phyloP scores from a whole-genome alignment of 805 yeast species.

The Saccharomycodes ludwigii region DNA sequence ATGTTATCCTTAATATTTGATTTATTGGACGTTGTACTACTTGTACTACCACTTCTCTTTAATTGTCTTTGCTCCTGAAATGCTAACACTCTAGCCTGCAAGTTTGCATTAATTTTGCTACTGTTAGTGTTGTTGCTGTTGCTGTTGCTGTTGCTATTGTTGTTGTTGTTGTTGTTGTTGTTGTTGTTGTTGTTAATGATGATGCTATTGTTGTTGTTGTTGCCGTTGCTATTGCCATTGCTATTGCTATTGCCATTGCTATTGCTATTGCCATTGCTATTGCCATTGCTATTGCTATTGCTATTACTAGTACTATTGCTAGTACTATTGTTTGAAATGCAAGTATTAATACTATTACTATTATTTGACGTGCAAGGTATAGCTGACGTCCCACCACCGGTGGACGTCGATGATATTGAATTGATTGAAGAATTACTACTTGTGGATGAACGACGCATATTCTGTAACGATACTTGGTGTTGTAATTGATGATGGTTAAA shows the following conservation, averaged over 20 bases:
- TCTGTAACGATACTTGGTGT: too few species aligned
- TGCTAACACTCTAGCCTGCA: conserved; percentile 79
- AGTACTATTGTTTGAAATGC: too few species aligned
- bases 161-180: not conserved
- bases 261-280: not conserved
- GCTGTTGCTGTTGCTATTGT: not conserved
- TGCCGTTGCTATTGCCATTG: not conserved
- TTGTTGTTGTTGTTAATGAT: not conserved
- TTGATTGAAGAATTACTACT: too few species aligned
- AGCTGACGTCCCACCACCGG: too few species aligned
- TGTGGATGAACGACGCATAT: too few species aligned
- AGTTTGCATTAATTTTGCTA: conserved; percentile 47
- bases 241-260: not conserved
- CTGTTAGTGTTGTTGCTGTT: conserved; percentile 2
- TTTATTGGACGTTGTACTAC: conserved; percentile 11
- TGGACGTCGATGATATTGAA: too few species aligned
- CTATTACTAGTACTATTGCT: too few species aligned
- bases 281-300: too few species aligned
- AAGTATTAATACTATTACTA: too few species aligned
- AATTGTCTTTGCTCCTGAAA: conserved; percentile 71
- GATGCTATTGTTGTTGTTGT: not conserved
- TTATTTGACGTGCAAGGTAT: too few species aligned
- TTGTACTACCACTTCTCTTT: conserved; percentile 25
- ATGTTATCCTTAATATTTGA: conserved; percentile 13
- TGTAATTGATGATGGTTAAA: too few species aligned